Base-by-base conservation (phyloP, 345 rosid genomes). In the Populus pruinosa region DNA sequence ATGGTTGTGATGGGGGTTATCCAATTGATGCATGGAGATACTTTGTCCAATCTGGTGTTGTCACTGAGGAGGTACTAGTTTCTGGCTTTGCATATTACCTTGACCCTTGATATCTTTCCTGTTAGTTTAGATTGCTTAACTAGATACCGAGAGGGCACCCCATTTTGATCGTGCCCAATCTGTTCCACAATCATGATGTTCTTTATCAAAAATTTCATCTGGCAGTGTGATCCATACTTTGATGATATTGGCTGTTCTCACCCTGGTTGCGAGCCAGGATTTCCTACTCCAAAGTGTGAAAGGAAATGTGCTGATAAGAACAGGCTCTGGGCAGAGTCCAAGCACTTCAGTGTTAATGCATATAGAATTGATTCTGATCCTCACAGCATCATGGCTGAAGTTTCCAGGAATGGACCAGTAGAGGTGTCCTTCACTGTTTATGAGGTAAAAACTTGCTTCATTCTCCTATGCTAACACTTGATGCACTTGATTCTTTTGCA, bases 201-300 rank as follows among this genome's bases (percentile, higher is more conserved):
- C 39, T 20, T 16, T 64, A 29, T 44, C 44, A 47, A 49, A 56
- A 49, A 72, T 44, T 69, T 59, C 64, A 36, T 78, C 61, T 79
- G 65, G 70, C 88, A 93, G 97, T 96, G 99, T 80, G 91, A 93
- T 82, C 98, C 98, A 39, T 96, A 93, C 88, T 92, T 96, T 74
- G 99, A 96, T 68, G 82, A 77, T 59, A 87, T 73, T 69, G 98
- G 99, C 79, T 96, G 98, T 83, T 89, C 97, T 71, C 99, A 96
- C 87, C 99, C 99, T 39, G 98, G 99, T 47, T 96, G 97, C 72
- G 96, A 92, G 86, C 99, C 98, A 35, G 93, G 71, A 53, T 96
- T 72, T 86, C 89, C 91, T 25, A 96, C 99, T 72, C 99, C 99
- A 6, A 88, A 67, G 82, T 96, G 99, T 83, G 74, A 77, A 83